Evolutionary conservation across 31 red algal species (phyloP).

Genomic region (Odonthalia washingtoniensis): DNA sequence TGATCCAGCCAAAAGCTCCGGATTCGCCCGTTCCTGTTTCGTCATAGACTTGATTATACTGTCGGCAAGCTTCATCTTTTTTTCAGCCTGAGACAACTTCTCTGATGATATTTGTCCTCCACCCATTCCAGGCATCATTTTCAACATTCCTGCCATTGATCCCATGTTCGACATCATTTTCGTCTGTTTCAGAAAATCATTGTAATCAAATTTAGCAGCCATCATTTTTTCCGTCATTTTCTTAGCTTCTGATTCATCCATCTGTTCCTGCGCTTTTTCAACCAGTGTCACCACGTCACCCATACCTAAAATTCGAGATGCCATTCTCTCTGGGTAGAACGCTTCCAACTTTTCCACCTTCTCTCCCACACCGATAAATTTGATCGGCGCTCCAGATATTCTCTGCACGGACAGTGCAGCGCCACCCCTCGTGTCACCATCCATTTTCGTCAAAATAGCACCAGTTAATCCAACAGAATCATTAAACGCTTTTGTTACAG

Average conservation of each 20-base stretch:
- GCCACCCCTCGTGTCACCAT: constrained; percentile 98
- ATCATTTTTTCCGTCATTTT: constrained; percentile 96
- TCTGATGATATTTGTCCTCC: constrained; percentile 65
- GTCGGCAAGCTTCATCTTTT: constrained; percentile 85
- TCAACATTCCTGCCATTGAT: constrained; percentile 89
- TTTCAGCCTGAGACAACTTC: constrained; percentile 83
- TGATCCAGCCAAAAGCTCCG: constrained; percentile 83
- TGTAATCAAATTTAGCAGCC: constrained; percentile 95
- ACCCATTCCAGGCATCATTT: constrained; percentile 92
- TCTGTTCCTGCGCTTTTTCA: constrained; percentile 93
- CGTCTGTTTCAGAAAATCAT: constrained; percentile 98
- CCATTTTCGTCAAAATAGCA: constrained; percentile 94
- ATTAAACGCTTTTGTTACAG: constrained; percentile 85
- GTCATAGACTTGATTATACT: constrained; percentile 99
- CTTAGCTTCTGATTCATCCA: constrained; percentile 86
- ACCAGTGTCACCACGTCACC: constrained; percentile 96
- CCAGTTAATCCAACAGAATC: constrained; percentile 91
- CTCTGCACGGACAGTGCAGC: constrained; percentile 93
- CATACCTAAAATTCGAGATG: constrained; percentile 97
- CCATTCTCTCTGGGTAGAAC: constrained; percentile 97
- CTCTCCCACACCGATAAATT: constrained; percentile 93
- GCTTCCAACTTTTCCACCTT: constrained; percentile 92
- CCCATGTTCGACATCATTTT: constrained; percentile 93
- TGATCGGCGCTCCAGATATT: constrained; percentile 90
- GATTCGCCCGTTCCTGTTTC: constrained; percentile 80